Evolutionary conservation across 306 rosid species (phyloP).

Genomic region (Cajanus cajan): DNA sequence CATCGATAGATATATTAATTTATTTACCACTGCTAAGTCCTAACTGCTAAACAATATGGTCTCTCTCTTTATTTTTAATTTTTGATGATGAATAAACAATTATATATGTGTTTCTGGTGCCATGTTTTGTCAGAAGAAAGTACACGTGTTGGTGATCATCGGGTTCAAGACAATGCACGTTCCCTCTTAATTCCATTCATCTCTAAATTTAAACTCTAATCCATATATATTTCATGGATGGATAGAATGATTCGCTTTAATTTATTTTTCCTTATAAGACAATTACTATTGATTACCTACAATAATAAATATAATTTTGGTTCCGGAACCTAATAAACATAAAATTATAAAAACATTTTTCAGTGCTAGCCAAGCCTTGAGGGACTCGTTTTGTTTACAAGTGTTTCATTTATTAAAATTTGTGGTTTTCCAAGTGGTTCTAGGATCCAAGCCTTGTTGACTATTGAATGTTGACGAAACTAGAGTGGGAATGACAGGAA

Average conservation of each 20-base stretch:
- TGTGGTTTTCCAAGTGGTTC: no score
- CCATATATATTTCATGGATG: neutral
- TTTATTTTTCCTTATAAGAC: neutral
- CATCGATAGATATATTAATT: neutral
- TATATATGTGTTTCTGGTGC: neutral
- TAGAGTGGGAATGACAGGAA: no score
- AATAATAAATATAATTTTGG: no score
- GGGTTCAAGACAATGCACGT: conserved; percentile 28
- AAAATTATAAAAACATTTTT: no score
- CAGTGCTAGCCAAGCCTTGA: neutral
- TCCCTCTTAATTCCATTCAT: neutral
- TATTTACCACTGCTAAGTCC: neutral
- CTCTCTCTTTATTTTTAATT: neutral
- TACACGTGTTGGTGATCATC: conserved; percentile 21
- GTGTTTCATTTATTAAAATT: neutral
- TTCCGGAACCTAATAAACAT: no score
- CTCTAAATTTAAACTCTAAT: neutral
- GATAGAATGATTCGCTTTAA: neutral
- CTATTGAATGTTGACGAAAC: no score
- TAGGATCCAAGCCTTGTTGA: no score
- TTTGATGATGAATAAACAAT: neutral
- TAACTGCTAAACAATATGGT: neutral
- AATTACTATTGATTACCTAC: neutral
- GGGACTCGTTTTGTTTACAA: neutral
- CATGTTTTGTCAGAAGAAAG: conserved; percentile 4